Base-by-base conservation (phyloP, 2,329 filamentous ascomycete genomes). In the Cladosporium colombiae region DNA sequence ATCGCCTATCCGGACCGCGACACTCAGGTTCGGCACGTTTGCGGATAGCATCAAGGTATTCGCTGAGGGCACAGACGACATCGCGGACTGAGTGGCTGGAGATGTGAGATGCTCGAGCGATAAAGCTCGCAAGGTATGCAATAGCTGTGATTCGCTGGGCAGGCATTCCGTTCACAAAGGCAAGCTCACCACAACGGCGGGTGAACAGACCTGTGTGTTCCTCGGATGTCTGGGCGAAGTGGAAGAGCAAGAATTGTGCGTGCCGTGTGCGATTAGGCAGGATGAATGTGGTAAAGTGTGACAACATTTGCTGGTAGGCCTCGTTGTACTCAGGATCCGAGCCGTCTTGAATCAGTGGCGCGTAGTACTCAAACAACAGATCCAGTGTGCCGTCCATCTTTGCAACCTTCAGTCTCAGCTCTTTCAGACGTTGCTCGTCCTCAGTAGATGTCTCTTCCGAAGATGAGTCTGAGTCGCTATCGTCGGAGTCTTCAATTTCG, bases 191-290 rank as follows among this genome's bases (percentile, higher is more conserved):
- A 18, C 92, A 91, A 65, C 86, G 86, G 77, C 97, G 92, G 52
- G 91, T 89, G 74, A 98, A 98, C 58, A 89, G 86, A 73, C 95
- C 91, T 66, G 92, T 89, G 57, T 97, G 86, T 53, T 86, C 84
- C 33, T 91, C 88, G 10, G 92, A 91, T 66, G 86, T 86, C 78
- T 99, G 94, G 18, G 91, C 91, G 76, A 96, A 97, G 79, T 97
- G 94, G 79, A 99, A 99, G 60, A 98, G 85, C 57, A 99, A 86
- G 73, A 98, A 99, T 74, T 99, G 95, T 0, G 93, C 93, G 77
- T 98, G 94, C 37, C 95, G 89, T 27, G 93, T 96, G 71, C 92
- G 91, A 16, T 93, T 96, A 3, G 93, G 93, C 33, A 99, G 85
- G 66, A 99, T 92, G 73, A 93, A 92, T 75, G 87, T 91, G 67